Evolutionary conservation across 305 asterid species (phyloP), one percentile per base, ranked within the genome.

Genomic region (Fraxinus floribunda): DNA sequence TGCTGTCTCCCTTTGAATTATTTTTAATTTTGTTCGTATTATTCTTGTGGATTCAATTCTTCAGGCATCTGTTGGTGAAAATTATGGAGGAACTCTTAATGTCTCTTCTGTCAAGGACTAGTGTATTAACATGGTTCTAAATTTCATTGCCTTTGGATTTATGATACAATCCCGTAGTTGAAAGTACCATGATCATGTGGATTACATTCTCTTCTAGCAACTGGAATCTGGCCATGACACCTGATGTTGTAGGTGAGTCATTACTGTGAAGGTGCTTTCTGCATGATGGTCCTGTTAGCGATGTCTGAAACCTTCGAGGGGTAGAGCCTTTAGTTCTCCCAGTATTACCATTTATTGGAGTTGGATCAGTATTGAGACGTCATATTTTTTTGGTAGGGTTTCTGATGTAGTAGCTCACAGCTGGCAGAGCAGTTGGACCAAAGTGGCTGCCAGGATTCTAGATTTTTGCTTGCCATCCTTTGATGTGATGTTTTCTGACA

Each of bases 71-170:
- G 87, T 93, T 85, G 85, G 89, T 75, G 95, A 92, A 81, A 79
- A 68, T 73, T 93, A 92, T 72, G 98, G 98, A 71, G 98, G 98
- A 77, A 87, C 88, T 81, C 93, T 93, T 36, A 78, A 84, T 73
- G 83, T 92, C 82, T 86, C 85, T 70, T 80, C 83, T 39, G 41
- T 35, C 80, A 68, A 85, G 83, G 78, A 84, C 79, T 85, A 77
- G 39, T 70, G 78, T 46, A 20, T 83, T 78, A 26, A 71, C 16
- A 26, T 1, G 68, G 39, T 64, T 55, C 73, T 22, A 22, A 64
- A 78, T 66, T 78, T 72, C 82, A 46, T 18, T 49, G 76, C 35
- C 49, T n/a, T 32, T 7, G 41, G 49, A 77, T 71, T 16, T 41
- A 83, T 11, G 71, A 70, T 46, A 30, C 74, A 6, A 9, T 60